phyloP scores from a whole-genome alignment of 2,329 filamentous ascomycete species.

The Biscogniauxia mediterranea region DNA sequence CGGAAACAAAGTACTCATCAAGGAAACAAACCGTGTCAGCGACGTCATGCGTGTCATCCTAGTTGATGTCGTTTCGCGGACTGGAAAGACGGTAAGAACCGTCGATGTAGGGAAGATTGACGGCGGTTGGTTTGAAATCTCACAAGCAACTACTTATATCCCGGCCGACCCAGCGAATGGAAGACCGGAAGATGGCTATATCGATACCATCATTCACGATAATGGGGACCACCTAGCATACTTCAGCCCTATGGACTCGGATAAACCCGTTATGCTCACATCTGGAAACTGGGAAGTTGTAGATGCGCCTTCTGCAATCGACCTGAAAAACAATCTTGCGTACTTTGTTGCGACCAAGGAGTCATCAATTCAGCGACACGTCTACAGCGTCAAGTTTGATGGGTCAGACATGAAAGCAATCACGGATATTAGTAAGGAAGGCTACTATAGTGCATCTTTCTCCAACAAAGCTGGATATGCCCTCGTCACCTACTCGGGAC shows the following conservation, averaged over 20 bases:
- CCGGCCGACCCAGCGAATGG: slow-evolving; percentile 78
- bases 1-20: slow-evolving; percentile 77
- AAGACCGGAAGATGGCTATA: slow-evolving; percentile 80
- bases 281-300: slow-evolving; percentile 91
- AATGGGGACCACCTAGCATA: slow-evolving; percentile 91
- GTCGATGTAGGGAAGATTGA: slow-evolving; percentile 82
- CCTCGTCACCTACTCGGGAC: slow-evolving; percentile 80
- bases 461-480: slow-evolving; percentile 79
- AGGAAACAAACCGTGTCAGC: slow-evolving; percentile 92
- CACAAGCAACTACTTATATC: slow-evolving; percentile 80
- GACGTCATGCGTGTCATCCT: slow-evolving; percentile 86
- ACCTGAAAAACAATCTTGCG: slow-evolving; percentile 80
- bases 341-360: slow-evolving; percentile 90
- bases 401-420: slow-evolving; percentile 71
- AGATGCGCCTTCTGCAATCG: slow-evolving; percentile 77
- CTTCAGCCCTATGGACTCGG: slow-evolving; percentile 82
- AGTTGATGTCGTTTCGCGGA: slow-evolving; percentile 72
- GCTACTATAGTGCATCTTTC: slow-evolving; percentile 81
- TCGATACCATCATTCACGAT: slow-evolving; percentile 84
- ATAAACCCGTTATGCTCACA: slow-evolving; percentile 81
- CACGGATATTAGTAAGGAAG: slow-evolving; percentile 70
- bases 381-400: slow-evolving; percentile 86
- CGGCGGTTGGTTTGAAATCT: slow-evolving; percentile 96
- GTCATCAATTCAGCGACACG: slow-evolving; percentile 82
- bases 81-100: slow-evolving; percentile 74